Base-by-base conservation (phyloP, 768 basidiomycete species). In the Crassisporium funariophilum region DNA sequence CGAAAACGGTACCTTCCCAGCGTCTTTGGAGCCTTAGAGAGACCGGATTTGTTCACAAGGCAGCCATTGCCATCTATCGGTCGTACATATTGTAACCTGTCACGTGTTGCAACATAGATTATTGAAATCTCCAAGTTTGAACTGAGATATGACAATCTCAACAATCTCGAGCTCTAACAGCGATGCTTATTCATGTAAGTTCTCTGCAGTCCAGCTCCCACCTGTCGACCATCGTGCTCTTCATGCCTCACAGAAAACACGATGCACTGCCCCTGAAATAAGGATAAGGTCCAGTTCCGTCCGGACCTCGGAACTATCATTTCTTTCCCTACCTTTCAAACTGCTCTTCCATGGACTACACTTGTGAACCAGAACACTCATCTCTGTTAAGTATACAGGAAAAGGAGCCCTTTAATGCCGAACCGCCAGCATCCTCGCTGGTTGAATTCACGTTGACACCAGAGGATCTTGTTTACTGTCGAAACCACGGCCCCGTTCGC, bases 1-100 rank as follows among this genome's bases (percentile, higher is more conserved):
- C 66, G 94, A 98, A 66, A 84, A 69, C 55, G 92, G 91, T 48
- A 88, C 88, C 16, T 97, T 97, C 83, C 91, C 93, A 24, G 89
- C 91, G 9, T 91, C 91, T 10, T 73, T 97, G 60, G 91, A 95
- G 62, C 76, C 76, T 47, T 78, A 57, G 49, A 61, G n/a, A n/a
- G n/a, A n/a, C n/a, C n/a, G n/a, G n/a, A n/a, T n/a, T n/a, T n/a
- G n/a, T n/a, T n/a, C n/a, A n/a, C n/a, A n/a, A n/a, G n/a, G n/a
- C n/a, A n/a, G n/a, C n/a, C n/a, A n/a, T n/a, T n/a, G n/a, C n/a
- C 35, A 16, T 43, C 39, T 37, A 36, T 35, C 15, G 31, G 46
- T 33, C 41, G 43, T 19, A 44, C 13, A n/a, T 29, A 34, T 46
- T 33, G 17, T 51, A 46, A 33, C 35, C 44, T 47, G 44, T 57